Conservation (phyloP, 129 eudicot genomes). For the Centella asiatica region DNA sequence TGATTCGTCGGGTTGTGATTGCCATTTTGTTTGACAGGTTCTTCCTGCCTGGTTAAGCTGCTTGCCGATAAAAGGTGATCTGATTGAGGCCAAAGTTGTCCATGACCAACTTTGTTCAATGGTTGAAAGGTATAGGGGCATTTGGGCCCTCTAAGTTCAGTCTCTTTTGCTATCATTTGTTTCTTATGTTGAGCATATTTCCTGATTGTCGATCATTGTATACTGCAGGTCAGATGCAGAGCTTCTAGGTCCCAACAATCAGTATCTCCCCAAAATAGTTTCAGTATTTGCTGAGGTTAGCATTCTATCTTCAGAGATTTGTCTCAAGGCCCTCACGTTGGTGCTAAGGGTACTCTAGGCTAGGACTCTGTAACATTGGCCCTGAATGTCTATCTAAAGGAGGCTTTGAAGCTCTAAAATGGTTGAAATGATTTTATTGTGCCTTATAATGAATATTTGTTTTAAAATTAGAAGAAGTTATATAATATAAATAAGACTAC, state of each 20-base stretch:
- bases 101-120: constrained; percentile 98
- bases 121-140: constrained; percentile 71
- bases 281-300: constrained; percentile 96
- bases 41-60: constrained; percentile 96
- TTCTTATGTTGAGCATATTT: background rate
- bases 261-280: constrained; percentile 79
- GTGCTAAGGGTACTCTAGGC: too few species aligned
- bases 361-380: too few species aligned
- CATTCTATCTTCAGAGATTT: background rate
- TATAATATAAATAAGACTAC: too few species aligned
- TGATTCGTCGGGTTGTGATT: constrained; percentile 3
- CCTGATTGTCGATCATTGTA: background rate
- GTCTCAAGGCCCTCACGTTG: too few species aligned
- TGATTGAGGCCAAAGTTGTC: constrained; percentile 94
- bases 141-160: background rate
- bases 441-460: too few species aligned
- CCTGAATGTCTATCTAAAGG: too few species aligned
- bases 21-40: constrained; percentile 42
- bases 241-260: constrained; percentile 87
- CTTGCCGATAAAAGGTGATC: constrained; percentile 90
- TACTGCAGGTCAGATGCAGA: constrained; percentile 65
- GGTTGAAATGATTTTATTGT: too few species aligned
- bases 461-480: too few species aligned
- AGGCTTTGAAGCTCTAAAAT: too few species aligned
- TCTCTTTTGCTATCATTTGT: background rate